Conservation (phyloP, 768 basidiomycete species). For the Tylopilus vinaceipallidus region DNA sequence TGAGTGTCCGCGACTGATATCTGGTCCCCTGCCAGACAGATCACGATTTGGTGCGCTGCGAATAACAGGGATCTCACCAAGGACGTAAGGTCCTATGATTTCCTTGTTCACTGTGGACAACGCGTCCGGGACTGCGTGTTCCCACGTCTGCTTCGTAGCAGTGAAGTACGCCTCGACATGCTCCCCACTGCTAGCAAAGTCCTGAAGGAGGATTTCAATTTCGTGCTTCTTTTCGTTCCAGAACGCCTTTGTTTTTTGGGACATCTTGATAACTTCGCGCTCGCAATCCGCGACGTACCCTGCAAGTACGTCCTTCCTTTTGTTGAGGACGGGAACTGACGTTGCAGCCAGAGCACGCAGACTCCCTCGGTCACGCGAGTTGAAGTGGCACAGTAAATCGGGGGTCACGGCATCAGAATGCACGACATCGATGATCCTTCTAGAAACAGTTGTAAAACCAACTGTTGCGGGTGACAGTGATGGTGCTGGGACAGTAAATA, state of each 20-base stretch:
- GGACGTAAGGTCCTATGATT: conserved; percentile 59
- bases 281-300: conserved; percentile 53
- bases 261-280: conserved; percentile 45
- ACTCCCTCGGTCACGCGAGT: conserved; percentile 55
- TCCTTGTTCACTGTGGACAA: conserved; percentile 51
- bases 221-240: conserved; percentile 57
- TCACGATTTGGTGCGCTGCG: not conserved
- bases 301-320: conserved; percentile 49
- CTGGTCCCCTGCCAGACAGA: conserved; percentile 66
- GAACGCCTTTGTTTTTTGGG: conserved; percentile 59
- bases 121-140: conserved; percentile 43
- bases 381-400: conserved; percentile 53
- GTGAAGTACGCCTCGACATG: conserved; percentile 50
- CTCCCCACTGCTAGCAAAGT: conserved; percentile 44
- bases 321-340: conserved; percentile 41
- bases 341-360: conserved; percentile 47
- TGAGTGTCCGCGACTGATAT: conserved; percentile 80
- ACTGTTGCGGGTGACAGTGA: conserved; percentile 78
- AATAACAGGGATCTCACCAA: conserved; percentile 47
- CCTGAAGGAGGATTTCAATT: conserved; percentile 42
- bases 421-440: conserved; percentile 45
- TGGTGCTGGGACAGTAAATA: conserved; percentile 72
- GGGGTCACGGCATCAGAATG: conserved; percentile 67
- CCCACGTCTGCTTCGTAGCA: conserved; percentile 53
- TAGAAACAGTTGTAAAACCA: conserved; percentile 43